Evolutionary conservation across 1,284 basidiomycete species (phyloP), one percentile per base, ranked within the genome.

Genomic region (Cystobasidium slooffiae): DNA sequence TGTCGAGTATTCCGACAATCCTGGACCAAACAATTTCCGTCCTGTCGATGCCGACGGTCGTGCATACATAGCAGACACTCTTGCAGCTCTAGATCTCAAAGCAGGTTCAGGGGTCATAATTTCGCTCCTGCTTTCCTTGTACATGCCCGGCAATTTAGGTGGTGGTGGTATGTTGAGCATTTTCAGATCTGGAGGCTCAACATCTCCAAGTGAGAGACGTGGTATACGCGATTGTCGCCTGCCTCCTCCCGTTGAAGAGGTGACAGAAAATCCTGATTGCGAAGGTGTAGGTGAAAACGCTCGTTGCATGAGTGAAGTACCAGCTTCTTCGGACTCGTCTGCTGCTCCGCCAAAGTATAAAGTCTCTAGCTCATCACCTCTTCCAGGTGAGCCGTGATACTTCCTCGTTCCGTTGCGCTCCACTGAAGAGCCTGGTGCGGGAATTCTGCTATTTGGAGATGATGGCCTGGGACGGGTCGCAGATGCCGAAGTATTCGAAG

Each of bases 221-320:
- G 62, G 68, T 39, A 61, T 66, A 20, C 64, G 59, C 1, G 68
- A 73, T 20, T 72, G 41, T 62, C 66, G 66, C 14, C 49, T 66
- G 37, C 53, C 24, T 16, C 22, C 47, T 20, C 41, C 62, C 22
- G 62, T 61, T 70, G 53, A 83, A 81, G 74, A 82, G 79, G 52
- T 68, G 47, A 77, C 63, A 43, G 83, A 86, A 20, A 55, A 52
- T 18, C 20, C 51, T 16, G 47, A 85, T 53, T 78, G 81, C 56
- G 84, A 86, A 58, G 84, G 84, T 9, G 88, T 82, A 16, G 91
- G 90, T 0, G 90, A 91, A 72, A 90, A 83, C 0, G 89, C 86
- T 52, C 90, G 87, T 75, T 87, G 86, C 83, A 85, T 85, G 55
- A 85, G 79, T 0, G 85, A 83, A 68, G 83, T 77, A 20, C 79